Evolutionary conservation across 2,329 filamentous ascomycete species (phyloP), one percentile per base, ranked within the genome.

Genomic region (Fusarium concolor): DNA sequence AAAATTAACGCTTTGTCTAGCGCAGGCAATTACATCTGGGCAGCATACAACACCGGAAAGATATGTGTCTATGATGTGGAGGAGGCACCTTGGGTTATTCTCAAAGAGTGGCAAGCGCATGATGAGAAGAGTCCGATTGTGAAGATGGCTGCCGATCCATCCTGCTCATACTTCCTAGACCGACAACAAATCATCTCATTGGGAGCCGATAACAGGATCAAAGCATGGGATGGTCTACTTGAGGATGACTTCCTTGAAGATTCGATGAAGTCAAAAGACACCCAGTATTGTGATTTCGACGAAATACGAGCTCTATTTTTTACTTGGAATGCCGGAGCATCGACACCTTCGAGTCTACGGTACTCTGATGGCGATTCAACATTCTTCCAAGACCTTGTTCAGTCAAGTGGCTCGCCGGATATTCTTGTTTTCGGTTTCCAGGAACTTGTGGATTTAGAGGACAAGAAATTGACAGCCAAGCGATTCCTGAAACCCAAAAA

Each of bases 291-390:
- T 81, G 86, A 87, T 28, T 97, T 98, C 77, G 86, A 94, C 54
- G 90, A 96, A 72, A 84, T 98, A 58, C 90, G 89, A 47, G 90
- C 92, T 14, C 83, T 93, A 37, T 88, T 97, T 26, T 86, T 98
- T 83, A 97, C 94, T 1, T 99, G 96, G 96, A 99, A 99, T 77
- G 95, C 94, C 2, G 96, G 96, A 2, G 96, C 96, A n/a, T 91
- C 91, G 17, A 97, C 96, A n/a, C 96, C 96, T 0, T 90, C 89
- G 60, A 92, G 90, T 74, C 82, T 98, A 33, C 87, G 92, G 55
- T 88, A 92, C 66, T 88, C 88, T 2, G 85, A 88, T 29, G 82
- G 87, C 53, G 93, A 97, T 73, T 87, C 87, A 12, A 84, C 85
- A 42, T 98, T 98, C 77, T 92, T 98, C 74, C 89, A 89, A 68